Base-by-base conservation (phyloP, 345 rosid species). In the Microcos paniculata region DNA sequence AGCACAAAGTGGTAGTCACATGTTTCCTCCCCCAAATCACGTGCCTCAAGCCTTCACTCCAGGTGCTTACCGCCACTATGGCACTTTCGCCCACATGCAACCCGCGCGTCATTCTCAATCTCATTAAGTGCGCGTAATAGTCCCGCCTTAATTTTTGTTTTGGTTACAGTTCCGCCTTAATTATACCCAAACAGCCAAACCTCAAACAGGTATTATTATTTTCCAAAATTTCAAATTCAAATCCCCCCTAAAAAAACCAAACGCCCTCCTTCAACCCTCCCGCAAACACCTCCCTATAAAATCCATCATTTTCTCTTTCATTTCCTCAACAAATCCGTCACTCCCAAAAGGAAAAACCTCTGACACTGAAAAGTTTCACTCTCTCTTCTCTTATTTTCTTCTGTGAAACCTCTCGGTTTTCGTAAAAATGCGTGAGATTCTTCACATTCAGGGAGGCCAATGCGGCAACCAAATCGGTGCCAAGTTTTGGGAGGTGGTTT, bases 391-490 rank as follows among this genome's bases (percentile, higher is more conserved):
- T 35, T 8, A 24, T 35, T 55, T 12, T 18, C 78, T 8, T n/a
- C n/a, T n/a, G n/a, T n/a, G n/a, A n/a, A 58, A 72, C 19, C 24
- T 28, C 24, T 38, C 72, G 6, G 30, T 9, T 14, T 9, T 33
- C 0, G 38, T 15, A 86, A 86, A 87, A 70, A 90, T 90, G 94
- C 90, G 94, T 68, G 94, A 90, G 78, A 90, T 90, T 81, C 92
- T 90, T 46, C 94, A 90, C 81, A 82, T 90, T 33, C 94, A 90
- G 62, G 94, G 92, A 2, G 94, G 94, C 49, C 94, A 90, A 66
- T 90, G 94, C 55, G 94, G 94, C 64, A 90, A 90, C 89, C 94
- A 90, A 83, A 90, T 90, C 81, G 94, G 92, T 0, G 92, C 92
- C 33, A 89, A 85, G 84, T 82, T 85, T 81, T 85, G 88, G 88